Evolutionary conservation across 1,284 basidiomycete species (phyloP), one percentile per base, ranked within the genome.

Genomic region (Porodaedalea pini): DNA sequence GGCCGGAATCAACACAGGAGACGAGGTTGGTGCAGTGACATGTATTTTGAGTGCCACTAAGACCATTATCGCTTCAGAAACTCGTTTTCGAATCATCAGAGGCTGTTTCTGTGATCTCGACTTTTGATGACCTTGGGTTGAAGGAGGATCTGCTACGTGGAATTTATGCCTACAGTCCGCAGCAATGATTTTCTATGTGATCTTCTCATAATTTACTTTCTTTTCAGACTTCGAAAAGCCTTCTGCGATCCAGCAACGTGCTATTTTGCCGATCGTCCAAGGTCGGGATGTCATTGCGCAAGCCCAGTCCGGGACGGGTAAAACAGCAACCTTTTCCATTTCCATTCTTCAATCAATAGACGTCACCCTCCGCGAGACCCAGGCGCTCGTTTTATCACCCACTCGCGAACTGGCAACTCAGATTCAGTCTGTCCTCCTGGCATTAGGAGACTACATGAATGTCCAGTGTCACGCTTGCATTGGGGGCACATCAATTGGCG

Each of bases 401-500:
- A 98, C 95, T 7, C 90, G 94, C 66, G 94, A 98, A 76, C 78
- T 98, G 64, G 94, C 96, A 15, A 95, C 94, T 15, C 97, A 99
- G 77, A 98, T 98, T 66, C 96, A 99, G 75, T 94, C 90, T n/a
- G 96, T 99, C 62, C 88, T 99, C 10, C 85, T 99, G 52, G 97
- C 97, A 5, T 78, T 99, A 17, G 96, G 97, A 44, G 97, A 98
- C 78, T 98, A 98, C 71, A 95, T 98, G 93, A 98, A 98, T 70
- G 93, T 99, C 21, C 94, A 98, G 67, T 98, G 96, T 73, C 96
- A 99, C 71, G 97, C 97, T 36, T 99, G 96, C 75, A 98, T 99
- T 68, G 96, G 96, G 54, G 97, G 97, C 36, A 98, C 95, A 3
- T 94, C 91, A 36, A 92, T 99, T 63, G 94, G 96, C 23, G 97